Conservation (phyloP, 768 basidiomycete species). For the Mycena metata region DNA sequence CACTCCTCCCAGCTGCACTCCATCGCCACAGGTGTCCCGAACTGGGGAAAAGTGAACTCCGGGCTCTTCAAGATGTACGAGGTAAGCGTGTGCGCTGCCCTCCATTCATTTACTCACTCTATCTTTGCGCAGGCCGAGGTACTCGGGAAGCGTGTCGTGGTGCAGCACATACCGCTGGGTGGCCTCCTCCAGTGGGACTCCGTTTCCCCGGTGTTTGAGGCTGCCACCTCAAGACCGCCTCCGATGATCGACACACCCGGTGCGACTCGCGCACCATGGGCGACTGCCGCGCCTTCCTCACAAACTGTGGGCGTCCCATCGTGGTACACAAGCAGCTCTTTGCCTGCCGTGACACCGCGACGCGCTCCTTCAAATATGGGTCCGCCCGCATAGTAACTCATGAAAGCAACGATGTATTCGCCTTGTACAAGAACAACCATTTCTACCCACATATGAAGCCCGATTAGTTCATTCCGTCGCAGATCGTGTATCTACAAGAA, state of each 20-base stretch:
- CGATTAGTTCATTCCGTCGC: background rate
- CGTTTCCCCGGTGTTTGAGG: background rate
- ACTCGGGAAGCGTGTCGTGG: constrained; percentile 93
- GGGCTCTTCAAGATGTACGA: constrained; percentile 98
- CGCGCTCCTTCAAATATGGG: background rate
- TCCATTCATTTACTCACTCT: constrained; percentile 4
- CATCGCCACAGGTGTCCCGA: constrained; percentile 89
- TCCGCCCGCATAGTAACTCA: background rate
- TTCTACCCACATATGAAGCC: constrained; percentile 16
- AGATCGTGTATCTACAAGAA: no score
- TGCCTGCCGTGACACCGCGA: constrained; percentile 2
- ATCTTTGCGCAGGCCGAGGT: constrained; percentile 78
- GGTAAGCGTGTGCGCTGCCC: constrained; percentile 53
- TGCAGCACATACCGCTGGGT: constrained; percentile 92
- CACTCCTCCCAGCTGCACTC: constrained; percentile 92
- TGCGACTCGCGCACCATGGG: constrained; percentile 34
- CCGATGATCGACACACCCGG: constrained; percentile 7
- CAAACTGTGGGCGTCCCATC: constrained; percentile 14
- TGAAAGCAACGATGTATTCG: no score
- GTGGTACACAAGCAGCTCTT: constrained; percentile 22
- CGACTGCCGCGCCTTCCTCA: constrained; percentile 3
- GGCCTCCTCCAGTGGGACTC: constrained; percentile 80
- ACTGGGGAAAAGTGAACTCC: constrained; percentile 90
- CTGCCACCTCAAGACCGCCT: background rate
- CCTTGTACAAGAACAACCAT: background rate